Evolutionary conservation across 176 grass and related monocot species (phyloP), one percentile per base, ranked within the genome.

Genomic region (Hyparrhenia diplandra): DNA sequence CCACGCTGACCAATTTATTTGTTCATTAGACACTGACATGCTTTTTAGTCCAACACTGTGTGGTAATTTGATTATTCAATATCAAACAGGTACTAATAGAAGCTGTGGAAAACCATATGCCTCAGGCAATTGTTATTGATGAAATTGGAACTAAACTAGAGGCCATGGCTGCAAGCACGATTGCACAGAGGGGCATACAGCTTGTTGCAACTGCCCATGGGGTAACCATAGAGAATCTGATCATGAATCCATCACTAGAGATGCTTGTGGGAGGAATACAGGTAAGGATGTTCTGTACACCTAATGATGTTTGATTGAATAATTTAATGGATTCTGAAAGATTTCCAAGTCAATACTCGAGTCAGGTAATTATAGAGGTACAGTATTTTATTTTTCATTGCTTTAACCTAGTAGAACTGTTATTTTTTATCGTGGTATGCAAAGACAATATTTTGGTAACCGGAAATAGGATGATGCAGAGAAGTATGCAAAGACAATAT

Each of bases 71-170:
- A 64, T 42, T 68, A 13, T 86, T 32, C 76, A 29, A 24, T 84
- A 37, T 24, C 27, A 75, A 82, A 58, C 81, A 98, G 88, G 95
- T 98, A 39, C 76, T 98, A 72, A 93, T 98, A 85, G 95, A 94
- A 88, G 95, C 95, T 64, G 92, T 98, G 24, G 95, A 98, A 80
- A 94, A 98, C 42, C 95, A 98, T 76, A 98, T 98, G 95, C 92
- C 95, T 24, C 92, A 94, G 73, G 92, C 91, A 69, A 97, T 97
- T 32, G 90, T 92, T 73, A 97, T 97, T 39, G 95, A 97, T 89
- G 95, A 94, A 88, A 98, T 92, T 83, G 95, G 95, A 85, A 98
- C 92, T 17, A 92, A 93, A 46, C 72, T 95, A 72, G 92, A 98
- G 83, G 92, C 92, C 76, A 64, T 95, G 82, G 92, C 95, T 74